These are phyloP conservation scores for Miscanthus lutarioriparius DNA, from an alignment of 176 grass and related monocot species.

Conservation along the genomic window DNA sequence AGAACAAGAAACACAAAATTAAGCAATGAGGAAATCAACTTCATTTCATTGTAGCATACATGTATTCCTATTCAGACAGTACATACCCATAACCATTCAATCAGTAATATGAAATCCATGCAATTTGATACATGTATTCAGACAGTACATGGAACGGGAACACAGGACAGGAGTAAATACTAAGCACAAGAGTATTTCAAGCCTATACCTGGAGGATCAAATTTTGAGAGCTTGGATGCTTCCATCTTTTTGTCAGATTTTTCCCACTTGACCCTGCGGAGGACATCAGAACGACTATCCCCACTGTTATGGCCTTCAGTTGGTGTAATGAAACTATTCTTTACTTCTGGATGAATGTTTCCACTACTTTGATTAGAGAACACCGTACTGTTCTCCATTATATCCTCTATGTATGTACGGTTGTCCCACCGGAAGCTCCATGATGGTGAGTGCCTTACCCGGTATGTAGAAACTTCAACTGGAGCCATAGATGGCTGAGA, in stretches of 20 bases:
- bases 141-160: not conserved
- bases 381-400: slow-evolving; percentile 51
- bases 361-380: slow-evolving; percentile 55
- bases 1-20: not conserved
- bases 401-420: slow-evolving; percentile 81
- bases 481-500: slow-evolving; percentile 46
- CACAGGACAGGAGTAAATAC: not conserved
- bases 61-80: slow-evolving; percentile 2
- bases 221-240: slow-evolving; percentile 34
- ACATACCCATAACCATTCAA: slow-evolving; percentile 7
- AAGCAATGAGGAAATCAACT: not conserved
- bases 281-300: slow-evolving; percentile 45
- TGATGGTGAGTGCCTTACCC: slow-evolving; percentile 72
- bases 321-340: slow-evolving; percentile 49
- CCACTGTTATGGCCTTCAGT: slow-evolving; percentile 39
- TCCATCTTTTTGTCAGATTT: slow-evolving; percentile 50
- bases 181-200: not conserved
- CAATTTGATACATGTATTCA: not conserved
- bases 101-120: slow-evolving; percentile 17
- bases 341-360: slow-evolving; percentile 49
- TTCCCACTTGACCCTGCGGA: slow-evolving; percentile 46
- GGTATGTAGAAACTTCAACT: slow-evolving; percentile 62
- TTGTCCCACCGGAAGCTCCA: slow-evolving; percentile 94
- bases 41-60: slow-evolving; percentile 8
- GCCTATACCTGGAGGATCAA: slow-evolving; percentile 44